These are phyloP conservation scores for Linnemannia schmuckeri DNA, from an alignment of 192 early-diverging fungal genomes.

Conservation along the genomic window DNA sequence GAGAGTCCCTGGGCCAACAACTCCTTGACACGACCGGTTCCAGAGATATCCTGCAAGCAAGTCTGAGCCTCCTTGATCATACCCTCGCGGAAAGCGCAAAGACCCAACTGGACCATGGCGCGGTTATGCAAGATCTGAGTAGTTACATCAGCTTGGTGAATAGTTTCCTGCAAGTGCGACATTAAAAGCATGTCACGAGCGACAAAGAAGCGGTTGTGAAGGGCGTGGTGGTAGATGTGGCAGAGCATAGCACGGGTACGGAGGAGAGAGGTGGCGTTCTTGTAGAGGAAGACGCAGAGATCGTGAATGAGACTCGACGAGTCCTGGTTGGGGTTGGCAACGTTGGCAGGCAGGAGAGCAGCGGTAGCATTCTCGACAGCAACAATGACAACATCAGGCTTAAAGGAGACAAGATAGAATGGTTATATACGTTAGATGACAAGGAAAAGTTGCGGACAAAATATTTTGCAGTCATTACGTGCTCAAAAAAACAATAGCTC, in stretches of 20 bases:
- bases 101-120: conserved; percentile 93
- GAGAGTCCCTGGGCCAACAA: conserved; percentile 87
- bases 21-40: conserved; percentile 88
- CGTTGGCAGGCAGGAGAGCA: conserved; percentile 61
- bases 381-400: conserved; percentile 89
- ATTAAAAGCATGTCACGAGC: conserved; percentile 97
- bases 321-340: conserved; percentile 64
- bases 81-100: conserved; percentile 95
- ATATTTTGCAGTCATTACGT: background rate
- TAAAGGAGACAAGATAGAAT: background rate
- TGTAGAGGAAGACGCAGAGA: conserved; percentile 91
- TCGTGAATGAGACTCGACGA: conserved; percentile 76
- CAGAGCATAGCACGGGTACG: conserved; percentile 95
- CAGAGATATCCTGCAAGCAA: conserved; percentile 89
- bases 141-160: conserved; percentile 85
- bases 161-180: conserved; percentile 97
- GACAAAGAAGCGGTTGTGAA: conserved; percentile 92
- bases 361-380: conserved; percentile 70
- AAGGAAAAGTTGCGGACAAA: background rate
- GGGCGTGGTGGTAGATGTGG: conserved; percentile 96
- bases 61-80: conserved; percentile 89
- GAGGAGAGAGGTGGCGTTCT: conserved; percentile 81
- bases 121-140: conserved; percentile 98
- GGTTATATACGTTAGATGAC: background rate
- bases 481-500: background rate